Evolutionary conservation across 345 rosid genomes (phyloP), one percentile per base, ranked within the genome.

Genomic region (Sonneratia alba): DNA sequence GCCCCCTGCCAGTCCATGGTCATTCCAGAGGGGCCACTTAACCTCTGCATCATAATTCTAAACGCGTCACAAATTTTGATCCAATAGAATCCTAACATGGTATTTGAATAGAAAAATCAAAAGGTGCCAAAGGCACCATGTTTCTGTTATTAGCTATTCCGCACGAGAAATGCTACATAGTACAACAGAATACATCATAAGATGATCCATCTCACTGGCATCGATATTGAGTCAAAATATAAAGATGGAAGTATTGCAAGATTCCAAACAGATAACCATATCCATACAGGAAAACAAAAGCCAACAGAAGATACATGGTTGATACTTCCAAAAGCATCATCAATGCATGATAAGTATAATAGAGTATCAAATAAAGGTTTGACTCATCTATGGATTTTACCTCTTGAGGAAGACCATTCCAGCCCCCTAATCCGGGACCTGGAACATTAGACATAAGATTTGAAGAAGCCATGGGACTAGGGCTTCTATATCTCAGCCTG

Each of bases 1-100:
- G 90, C 96, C 70, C 97, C 88, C 85, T 95, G 98, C 99, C 99
- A 95, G 77, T 95, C 99, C 98, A 95, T 95, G 36, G 94, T 87
- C 98, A 95, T 92, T 74, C 99, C 99, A 74, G 86, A 88, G 36
- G 86, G 89, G 66, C 96, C 93, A 75, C 91, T 81, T 74, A 90
- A 70, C 85, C 99, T 88, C 99, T 95, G 88, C 38, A 42, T 40
- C 42, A 36, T 15, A 62, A 62, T 27, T 62, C 32, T 34, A 45
- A 70, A 3, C 16, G 36, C 36, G 36, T 55, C 36, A 70, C 32
- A 70, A 51, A 18, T 49, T 43, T 22, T 19, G 10, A 68, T 43
- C 22, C 32, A n/a, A 12, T 13, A 37, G 70, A 62, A 27, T 32
- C 66, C 13, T 42, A 42, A 5, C 45, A 42, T 42, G 45, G 45